phyloP scores from a whole-genome alignment of 2,329 filamentous ascomycete species.

The Raffaelea deltoideospora region DNA sequence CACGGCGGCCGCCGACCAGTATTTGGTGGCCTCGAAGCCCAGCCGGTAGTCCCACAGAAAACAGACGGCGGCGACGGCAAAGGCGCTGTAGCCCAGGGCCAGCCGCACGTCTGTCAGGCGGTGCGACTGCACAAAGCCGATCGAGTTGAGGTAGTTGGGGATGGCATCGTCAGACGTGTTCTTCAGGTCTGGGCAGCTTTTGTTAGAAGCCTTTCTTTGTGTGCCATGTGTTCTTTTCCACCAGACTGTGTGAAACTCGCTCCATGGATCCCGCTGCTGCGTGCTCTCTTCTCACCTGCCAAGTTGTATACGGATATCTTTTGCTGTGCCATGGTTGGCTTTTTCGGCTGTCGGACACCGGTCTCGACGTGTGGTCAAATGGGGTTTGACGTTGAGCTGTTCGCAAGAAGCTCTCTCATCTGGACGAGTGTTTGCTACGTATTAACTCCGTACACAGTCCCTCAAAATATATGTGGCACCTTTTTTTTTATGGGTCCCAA shows the following conservation, averaged over 20 bases:
- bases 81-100: constrained; percentile 66
- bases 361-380: too few relatives aligned
- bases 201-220: too few relatives aligned
- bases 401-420: too few relatives aligned
- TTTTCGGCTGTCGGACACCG: too few relatives aligned
- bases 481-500: too few relatives aligned
- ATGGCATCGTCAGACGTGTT: constrained; percentile 93
- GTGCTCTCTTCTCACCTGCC: constrained; percentile 41
- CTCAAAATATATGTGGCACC: too few relatives aligned
- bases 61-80: constrained; percentile 63
- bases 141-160: constrained; percentile 78
- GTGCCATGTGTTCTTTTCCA: too few relatives aligned
- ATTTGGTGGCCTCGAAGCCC: constrained; percentile 76
- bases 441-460: too few relatives aligned
- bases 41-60: constrained; percentile 87
- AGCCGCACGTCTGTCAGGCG: constrained; percentile 69
- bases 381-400: too few relatives aligned
- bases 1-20: constrained; percentile 68
- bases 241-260: too few relatives aligned
- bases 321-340: constrained; percentile 30
- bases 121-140: constrained; percentile 74
- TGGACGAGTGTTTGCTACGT: too few relatives aligned
- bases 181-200: constrained; percentile 83
- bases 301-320: constrained; percentile 55
- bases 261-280: too few relatives aligned